These are phyloP conservation scores for Auricularia sp. DNA, from an alignment of 768 basidiomycete species.

Conservation along the genomic window DNA sequence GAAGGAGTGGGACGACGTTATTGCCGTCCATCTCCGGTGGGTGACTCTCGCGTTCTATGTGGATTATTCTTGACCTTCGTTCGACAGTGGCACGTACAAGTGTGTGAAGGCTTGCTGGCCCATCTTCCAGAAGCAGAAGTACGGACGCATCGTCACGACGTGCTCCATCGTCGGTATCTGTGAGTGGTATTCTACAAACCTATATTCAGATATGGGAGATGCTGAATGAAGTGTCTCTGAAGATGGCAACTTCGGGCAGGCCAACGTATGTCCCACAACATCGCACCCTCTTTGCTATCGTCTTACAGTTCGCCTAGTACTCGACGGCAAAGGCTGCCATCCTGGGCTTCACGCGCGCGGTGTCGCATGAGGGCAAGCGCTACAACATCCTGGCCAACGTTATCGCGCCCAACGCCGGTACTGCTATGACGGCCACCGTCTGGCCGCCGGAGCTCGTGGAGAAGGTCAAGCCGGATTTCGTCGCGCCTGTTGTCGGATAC, in stretches of 20 bases:
- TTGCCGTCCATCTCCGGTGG: slow-evolving; percentile 72
- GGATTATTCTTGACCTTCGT: not conserved
- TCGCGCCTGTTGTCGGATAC: slow-evolving; percentile 89
- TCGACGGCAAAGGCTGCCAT: slow-evolving; percentile 90
- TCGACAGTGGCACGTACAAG: slow-evolving; percentile 77
- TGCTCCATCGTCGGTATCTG: slow-evolving; percentile 87
- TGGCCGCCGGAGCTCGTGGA: slow-evolving; percentile 84
- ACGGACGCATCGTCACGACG: slow-evolving; percentile 92
- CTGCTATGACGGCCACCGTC: slow-evolving; percentile 82
- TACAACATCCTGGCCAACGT: slow-evolving; percentile 86
- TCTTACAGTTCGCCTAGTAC: slow-evolving; percentile 38
- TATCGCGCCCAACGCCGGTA: slow-evolving; percentile 81
- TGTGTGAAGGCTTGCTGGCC: slow-evolving; percentile 95
- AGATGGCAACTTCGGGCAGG: slow-evolving; percentile 96
- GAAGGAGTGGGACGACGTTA: slow-evolving; percentile 89
- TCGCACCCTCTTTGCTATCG: not conserved
- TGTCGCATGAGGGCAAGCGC: slow-evolving; percentile 85
- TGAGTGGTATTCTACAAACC: slow-evolving; percentile 30
- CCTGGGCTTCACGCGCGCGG: slow-evolving; percentile 78
- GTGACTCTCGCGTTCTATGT: not conserved
- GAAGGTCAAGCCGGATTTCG: slow-evolving; percentile 87
- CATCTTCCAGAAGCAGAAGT: slow-evolving; percentile 91
- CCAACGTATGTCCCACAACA: slow-evolving; percentile 45
- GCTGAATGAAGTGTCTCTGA: not conserved
- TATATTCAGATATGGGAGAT: too few relatives aligned